Conservation (phyloP, 257 asterid genomes). For the Nicotiana tomentosiformis region DNA sequence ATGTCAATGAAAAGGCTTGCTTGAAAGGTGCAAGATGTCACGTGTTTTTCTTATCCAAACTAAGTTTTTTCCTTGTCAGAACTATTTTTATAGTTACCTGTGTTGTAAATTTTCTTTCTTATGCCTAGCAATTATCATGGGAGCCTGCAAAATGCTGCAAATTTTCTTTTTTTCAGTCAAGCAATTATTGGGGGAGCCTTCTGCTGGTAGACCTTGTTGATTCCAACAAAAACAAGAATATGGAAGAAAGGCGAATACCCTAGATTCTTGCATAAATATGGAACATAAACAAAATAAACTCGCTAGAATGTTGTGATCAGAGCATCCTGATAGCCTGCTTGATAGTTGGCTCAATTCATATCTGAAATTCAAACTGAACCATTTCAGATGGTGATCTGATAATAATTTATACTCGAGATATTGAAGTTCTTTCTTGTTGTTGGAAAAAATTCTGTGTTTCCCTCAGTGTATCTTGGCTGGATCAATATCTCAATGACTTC, state of each 20-base stretch:
- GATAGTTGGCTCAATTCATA: not conserved
- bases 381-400: not conserved
- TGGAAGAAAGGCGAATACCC: not conserved
- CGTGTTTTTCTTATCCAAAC: not conserved
- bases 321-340: not conserved
- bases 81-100: not conserved
- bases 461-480: not conserved
- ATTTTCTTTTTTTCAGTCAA: not conserved
- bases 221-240: not conserved
- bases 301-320: not conserved
- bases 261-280: not conserved
- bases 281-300: not conserved
- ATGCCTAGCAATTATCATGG: not conserved
- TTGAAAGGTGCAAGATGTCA: not conserved
- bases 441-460: not conserved
- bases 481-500: not conserved
- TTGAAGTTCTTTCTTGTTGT: not conserved
- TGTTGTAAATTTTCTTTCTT: slow-evolving; percentile 4
- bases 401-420: not conserved
- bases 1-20: slow-evolving; percentile 3
- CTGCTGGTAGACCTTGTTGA: not conserved
- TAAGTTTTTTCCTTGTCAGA: not conserved
- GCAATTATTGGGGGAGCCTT: not conserved
- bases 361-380: not conserved
- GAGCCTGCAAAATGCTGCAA: not conserved